Conservation (phyloP, 1,139 yeast species). For the Protomyces inouyei region DNA sequence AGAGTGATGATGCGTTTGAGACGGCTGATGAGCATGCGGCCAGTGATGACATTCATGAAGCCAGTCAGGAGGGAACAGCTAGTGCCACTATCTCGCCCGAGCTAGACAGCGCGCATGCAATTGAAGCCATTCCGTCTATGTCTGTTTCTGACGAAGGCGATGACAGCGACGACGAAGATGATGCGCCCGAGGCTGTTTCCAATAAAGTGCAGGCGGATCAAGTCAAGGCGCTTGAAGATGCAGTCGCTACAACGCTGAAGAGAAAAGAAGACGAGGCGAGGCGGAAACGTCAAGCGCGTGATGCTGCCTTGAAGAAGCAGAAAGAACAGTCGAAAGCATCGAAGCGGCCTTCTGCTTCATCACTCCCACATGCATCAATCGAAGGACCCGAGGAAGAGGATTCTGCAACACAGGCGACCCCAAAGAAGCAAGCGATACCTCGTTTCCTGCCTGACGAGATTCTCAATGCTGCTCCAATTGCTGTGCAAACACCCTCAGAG, state of each 20-base stretch:
- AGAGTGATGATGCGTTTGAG: background rate
- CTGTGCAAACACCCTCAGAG: background rate
- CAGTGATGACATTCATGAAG: background rate
- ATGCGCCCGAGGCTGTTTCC: slow-evolving; percentile 20
- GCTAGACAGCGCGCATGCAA: background rate
- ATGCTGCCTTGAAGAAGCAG: slow-evolving; percentile 2
- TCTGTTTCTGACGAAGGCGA: background rate
- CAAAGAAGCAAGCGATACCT: background rate
- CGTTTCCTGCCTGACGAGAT: slow-evolving; percentile 17
- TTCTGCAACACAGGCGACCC: background rate
- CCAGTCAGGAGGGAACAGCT: background rate
- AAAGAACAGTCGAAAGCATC: background rate
- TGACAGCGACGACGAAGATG: slow-evolving; percentile 6
- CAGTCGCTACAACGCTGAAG: background rate
- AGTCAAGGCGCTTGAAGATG: background rate
- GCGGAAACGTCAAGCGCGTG: slow-evolving; percentile 5
- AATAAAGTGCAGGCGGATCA: slow-evolving; percentile 2
- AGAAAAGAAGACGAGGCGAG: slow-evolving; percentile 7
- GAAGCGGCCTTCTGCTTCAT: background rate
- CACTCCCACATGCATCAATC: background rate
- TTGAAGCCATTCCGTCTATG: background rate
- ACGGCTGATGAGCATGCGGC: background rate
- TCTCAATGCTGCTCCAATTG: slow-evolving; percentile 12
- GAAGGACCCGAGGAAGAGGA: background rate
- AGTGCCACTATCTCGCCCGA: background rate